These are phyloP conservation scores for Agaricus subrufescens DNA, from an alignment of 768 basidiomycete genomes.

Conservation along the genomic window DNA sequence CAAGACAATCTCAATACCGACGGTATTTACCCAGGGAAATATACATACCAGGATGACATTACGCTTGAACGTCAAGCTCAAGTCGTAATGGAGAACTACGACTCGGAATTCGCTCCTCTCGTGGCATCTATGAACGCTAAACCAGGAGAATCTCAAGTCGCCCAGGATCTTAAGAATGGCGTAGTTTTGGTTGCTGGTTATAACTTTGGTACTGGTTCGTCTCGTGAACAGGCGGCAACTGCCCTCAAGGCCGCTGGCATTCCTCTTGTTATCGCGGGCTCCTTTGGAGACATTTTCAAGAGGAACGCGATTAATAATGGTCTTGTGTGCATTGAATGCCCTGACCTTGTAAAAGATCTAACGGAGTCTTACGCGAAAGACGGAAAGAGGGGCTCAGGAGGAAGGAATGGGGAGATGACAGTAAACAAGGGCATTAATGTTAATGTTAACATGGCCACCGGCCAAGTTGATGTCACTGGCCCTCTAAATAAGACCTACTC, in stretches of 20 bases:
- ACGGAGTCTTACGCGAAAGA: constrained; percentile 71
- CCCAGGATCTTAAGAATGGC: constrained; percentile 43
- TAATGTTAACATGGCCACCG: constrained; percentile 64
- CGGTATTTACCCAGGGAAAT: constrained; percentile 97
- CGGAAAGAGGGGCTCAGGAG: constrained; percentile 74
- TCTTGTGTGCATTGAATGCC: constrained; percentile 89
- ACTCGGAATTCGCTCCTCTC: constrained; percentile 74
- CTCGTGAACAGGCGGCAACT: constrained; percentile 97
- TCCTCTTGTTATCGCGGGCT: constrained; percentile 92
- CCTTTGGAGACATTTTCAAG: constrained; percentile 99
- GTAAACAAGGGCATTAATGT: constrained; percentile 68
- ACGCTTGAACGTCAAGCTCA: constrained; percentile 91
- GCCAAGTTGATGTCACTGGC: constrained; percentile 52
- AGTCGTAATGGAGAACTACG: constrained; percentile 99
- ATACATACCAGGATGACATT: constrained; percentile 99
- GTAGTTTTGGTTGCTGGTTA: constrained; percentile 87
- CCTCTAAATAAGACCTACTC: constrained; percentile 51
- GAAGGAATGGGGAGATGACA: constrained; percentile 78
- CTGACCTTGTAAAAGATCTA: constrained; percentile 82
- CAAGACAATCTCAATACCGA: constrained; percentile 99
- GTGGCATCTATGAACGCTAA: constrained; percentile 47
- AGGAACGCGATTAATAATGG: constrained; percentile 99
- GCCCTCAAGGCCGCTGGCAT: constrained; percentile 93
- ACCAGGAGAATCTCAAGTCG: constrained; percentile 15
- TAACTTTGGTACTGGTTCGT: constrained; percentile 98